Conservation (phyloP, 2,329 filamentous ascomycete genomes). For the Claviceps monticola region DNA sequence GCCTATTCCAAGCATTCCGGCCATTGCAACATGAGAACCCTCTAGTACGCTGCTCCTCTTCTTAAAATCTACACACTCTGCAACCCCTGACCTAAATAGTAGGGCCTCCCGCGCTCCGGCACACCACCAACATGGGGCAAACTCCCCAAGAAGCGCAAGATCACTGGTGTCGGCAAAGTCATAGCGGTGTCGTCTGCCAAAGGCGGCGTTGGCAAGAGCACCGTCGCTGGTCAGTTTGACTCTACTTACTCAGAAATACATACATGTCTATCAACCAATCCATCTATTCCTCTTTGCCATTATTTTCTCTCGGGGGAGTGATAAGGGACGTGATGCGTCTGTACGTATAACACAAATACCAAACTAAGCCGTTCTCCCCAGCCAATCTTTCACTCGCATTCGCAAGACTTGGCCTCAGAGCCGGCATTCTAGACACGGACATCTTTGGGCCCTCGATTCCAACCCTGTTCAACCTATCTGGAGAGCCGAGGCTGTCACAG, state of each 20-base stretch:
- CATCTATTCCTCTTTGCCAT: too few species aligned
- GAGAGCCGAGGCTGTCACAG: slow-evolving; percentile 60
- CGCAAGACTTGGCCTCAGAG: slow-evolving; percentile 64
- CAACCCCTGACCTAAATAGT: not conserved
- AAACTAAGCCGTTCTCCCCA: slow-evolving; percentile 10
- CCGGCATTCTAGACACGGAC: slow-evolving; percentile 86
- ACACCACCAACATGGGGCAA: slow-evolving; percentile 45
- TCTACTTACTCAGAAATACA: not conserved
- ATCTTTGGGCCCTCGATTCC: slow-evolving; percentile 95
- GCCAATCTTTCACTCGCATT: slow-evolving; percentile 79
- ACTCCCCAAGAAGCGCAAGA: slow-evolving; percentile 66
- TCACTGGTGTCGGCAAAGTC: slow-evolving; percentile 77
- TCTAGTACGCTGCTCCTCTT: slow-evolving; percentile 39
- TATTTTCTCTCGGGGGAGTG: too few species aligned
- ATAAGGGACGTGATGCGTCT: not conserved
- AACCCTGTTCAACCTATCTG: slow-evolving; percentile 69
- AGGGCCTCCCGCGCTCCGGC: slow-evolving; percentile 77
- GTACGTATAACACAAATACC: not conserved
- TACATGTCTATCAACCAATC: too few species aligned
- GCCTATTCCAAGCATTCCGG: slow-evolving; percentile 20
- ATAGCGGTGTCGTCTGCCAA: slow-evolving; percentile 96
- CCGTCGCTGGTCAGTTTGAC: slow-evolving; percentile 54
- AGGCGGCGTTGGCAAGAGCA: slow-evolving; percentile 95
- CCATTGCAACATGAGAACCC: slow-evolving; percentile 65
- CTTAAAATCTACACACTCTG: not conserved